Evolutionary conservation across 2,329 filamentous ascomycete genomes (phyloP).

Genomic region (Claviceps citrina): DNA sequence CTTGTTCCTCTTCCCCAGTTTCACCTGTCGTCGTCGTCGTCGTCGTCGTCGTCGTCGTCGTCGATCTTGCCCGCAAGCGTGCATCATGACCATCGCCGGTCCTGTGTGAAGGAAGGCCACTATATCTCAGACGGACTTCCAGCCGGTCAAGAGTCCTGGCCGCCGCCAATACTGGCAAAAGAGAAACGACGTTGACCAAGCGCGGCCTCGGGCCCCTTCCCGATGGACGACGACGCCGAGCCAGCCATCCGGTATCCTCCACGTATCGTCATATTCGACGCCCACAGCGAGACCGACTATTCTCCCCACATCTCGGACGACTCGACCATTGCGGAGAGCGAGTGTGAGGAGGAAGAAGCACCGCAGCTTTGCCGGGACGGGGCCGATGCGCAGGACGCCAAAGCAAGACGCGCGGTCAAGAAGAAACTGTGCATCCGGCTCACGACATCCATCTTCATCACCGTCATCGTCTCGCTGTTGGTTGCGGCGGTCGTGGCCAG

Average conservation of each 20-base stretch:
- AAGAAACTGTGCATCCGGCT: slow-evolving; percentile 10
- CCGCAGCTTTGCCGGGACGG: slow-evolving; percentile 9
- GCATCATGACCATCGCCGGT: too few relatives aligned
- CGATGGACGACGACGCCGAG: slow-evolving; percentile 8
- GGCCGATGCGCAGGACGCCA: slow-evolving; percentile 1
- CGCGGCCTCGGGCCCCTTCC: background rate
- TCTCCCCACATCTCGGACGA: slow-evolving; percentile 4
- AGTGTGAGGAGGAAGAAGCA: slow-evolving; percentile 8
- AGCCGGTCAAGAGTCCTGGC: too few relatives aligned
- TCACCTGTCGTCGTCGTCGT: too few relatives aligned
- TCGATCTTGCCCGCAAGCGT: too few relatives aligned
- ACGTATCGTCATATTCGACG: slow-evolving; percentile 3
- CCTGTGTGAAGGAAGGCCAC: too few relatives aligned
- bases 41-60: too few relatives aligned
- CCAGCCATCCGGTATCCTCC: slow-evolving; percentile 6
- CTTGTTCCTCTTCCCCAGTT: too few relatives aligned
- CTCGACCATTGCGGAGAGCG: slow-evolving; percentile 7
- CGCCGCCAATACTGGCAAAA: too few relatives aligned
- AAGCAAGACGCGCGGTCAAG: slow-evolving; percentile 6
- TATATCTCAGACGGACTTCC: too few relatives aligned
- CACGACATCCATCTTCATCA: slow-evolving; percentile 12
- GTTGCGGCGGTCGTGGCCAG: slow-evolving; percentile 13
- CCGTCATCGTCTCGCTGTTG: slow-evolving; percentile 12
- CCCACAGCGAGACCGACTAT: slow-evolving; percentile 1
- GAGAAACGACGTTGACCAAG: background rate